Conservation (phyloP, 306 rosid species). For the Cucumis hystrix region DNA sequence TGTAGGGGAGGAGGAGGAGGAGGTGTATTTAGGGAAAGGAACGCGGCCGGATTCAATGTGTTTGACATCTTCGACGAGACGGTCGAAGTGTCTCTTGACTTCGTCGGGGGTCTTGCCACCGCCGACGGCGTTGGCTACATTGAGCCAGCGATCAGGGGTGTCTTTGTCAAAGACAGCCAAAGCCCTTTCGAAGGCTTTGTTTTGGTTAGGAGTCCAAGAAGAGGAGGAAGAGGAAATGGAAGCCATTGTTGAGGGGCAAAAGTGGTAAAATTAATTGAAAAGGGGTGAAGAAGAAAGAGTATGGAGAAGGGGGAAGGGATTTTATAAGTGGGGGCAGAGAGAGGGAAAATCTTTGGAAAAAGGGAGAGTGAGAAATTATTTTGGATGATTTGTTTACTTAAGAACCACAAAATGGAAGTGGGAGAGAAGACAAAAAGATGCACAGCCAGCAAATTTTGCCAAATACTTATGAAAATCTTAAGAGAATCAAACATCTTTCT, state of each 20-base stretch:
- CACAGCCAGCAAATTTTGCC: slow-evolving; percentile 11
- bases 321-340: slow-evolving; percentile 21
- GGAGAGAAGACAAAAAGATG: slow-evolving; percentile 26
- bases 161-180: slow-evolving; percentile 78
- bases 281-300: slow-evolving; percentile 9
- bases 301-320: slow-evolving; percentile 21
- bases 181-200: slow-evolving; percentile 89
- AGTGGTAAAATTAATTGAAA: background rate
- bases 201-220: slow-evolving; percentile 73
- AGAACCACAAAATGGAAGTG: slow-evolving; percentile 33
- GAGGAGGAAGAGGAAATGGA: slow-evolving; percentile 56
- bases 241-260: slow-evolving; percentile 30
- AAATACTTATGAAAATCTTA: background rate
- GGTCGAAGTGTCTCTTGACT: slow-evolving; percentile 67
- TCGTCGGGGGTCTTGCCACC: slow-evolving; percentile 76
- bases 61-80: slow-evolving; percentile 63
- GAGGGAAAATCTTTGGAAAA: slow-evolving; percentile 23
- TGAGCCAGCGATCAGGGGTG: slow-evolving; percentile 88
- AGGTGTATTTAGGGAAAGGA: slow-evolving; percentile 68
- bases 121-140: slow-evolving; percentile 80
- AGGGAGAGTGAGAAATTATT: slow-evolving; percentile 21
- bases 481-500: too few species aligned
- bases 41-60: slow-evolving; percentile 72
- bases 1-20: slow-evolving; percentile 5
- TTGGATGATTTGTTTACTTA: slow-evolving; percentile 50